phyloP scores from a whole-genome alignment of 768 basidiomycete species.

The Cystofilobasidium bisporidii region DNA sequence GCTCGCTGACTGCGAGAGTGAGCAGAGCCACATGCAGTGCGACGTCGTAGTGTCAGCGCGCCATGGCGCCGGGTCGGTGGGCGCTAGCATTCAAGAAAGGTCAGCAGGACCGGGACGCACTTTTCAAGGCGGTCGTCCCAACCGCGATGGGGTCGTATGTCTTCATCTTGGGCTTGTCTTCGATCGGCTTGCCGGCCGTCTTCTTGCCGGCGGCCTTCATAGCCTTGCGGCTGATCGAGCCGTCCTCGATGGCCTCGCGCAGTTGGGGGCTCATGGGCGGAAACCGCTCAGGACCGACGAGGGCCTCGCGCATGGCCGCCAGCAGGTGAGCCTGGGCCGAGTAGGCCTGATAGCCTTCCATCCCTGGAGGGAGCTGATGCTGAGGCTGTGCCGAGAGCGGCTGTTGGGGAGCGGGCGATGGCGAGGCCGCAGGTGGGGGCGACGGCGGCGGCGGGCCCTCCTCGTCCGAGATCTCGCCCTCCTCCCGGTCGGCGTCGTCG shows the following conservation, averaged over 20 bases:
- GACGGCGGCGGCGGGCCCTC: slow-evolving; percentile 5
- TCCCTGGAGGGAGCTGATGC: not conserved
- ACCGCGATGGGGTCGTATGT: slow-evolving; percentile 15
- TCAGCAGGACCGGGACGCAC: not conserved
- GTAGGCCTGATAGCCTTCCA: not conserved
- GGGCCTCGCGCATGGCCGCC: not conserved
- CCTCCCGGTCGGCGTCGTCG: slow-evolving; percentile 3
- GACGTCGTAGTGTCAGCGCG: too few relatives aligned
- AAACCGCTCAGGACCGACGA: slow-evolving; percentile 5
- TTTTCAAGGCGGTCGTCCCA: slow-evolving; percentile 11
- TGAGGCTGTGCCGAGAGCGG: not conserved
- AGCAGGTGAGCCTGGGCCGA: not conserved
- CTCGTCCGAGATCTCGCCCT: slow-evolving; percentile 21
- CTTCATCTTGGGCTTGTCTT: not conserved
- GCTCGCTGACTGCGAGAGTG: slow-evolving; percentile 8
- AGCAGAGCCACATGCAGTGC: not conserved
- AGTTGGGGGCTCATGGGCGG: slow-evolving; percentile 21
- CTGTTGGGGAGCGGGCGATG: not conserved
- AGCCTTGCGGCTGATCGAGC: slow-evolving; percentile 1
- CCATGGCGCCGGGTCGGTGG: not conserved
- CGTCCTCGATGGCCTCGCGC: slow-evolving; percentile 12
- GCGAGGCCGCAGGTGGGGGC: not conserved
- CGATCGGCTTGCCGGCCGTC: too few relatives aligned
- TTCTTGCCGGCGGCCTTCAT: not conserved
- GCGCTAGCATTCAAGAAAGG: not conserved